Evolutionary conservation across 2,329 filamentous ascomycete genomes (phyloP).

Genomic region (Ophiostoma tasmaniense): DNA sequence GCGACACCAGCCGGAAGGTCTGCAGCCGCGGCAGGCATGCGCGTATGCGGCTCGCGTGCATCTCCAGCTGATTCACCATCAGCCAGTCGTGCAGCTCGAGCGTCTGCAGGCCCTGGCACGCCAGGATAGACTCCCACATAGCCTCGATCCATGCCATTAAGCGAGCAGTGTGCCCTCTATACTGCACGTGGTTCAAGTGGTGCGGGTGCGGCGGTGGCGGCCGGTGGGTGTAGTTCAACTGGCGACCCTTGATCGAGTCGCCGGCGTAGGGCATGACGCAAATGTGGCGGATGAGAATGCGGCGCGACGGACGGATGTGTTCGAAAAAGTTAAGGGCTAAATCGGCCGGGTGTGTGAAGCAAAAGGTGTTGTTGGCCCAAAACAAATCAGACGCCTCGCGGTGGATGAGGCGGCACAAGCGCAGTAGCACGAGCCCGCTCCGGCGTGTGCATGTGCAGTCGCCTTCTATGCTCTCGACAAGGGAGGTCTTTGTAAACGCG

Average conservation of each 20-base stretch:
- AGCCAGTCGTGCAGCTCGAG: neutral
- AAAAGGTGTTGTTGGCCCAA: constrained; percentile 19
- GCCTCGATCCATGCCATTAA: neutral
- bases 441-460: constrained; percentile 15
- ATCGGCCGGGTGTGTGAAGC: constrained; percentile 4
- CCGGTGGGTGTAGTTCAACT: neutral
- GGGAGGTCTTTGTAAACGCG: constrained; percentile 5
- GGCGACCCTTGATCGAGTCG: neutral
- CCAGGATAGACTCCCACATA: neutral
- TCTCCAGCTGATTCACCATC: neutral
- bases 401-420: constrained; percentile 17
- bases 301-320: constrained; percentile 15
- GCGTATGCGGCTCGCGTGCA: neutral
- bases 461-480: neutral
- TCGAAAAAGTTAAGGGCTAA: constrained; percentile 10
- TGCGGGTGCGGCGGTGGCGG: neutral
- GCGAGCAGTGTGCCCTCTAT: too few relatives aligned
- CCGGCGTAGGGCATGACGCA: constrained; percentile 11
- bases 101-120: constrained; percentile 1
- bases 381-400: constrained; percentile 19
- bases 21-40: neutral
- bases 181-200: too few relatives aligned
- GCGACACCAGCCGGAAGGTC: neutral
- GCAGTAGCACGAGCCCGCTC: constrained; percentile 16
- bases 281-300: constrained; percentile 18